Conservation (phyloP, 305 asterid species). For the Fraxinus baroniana region DNA sequence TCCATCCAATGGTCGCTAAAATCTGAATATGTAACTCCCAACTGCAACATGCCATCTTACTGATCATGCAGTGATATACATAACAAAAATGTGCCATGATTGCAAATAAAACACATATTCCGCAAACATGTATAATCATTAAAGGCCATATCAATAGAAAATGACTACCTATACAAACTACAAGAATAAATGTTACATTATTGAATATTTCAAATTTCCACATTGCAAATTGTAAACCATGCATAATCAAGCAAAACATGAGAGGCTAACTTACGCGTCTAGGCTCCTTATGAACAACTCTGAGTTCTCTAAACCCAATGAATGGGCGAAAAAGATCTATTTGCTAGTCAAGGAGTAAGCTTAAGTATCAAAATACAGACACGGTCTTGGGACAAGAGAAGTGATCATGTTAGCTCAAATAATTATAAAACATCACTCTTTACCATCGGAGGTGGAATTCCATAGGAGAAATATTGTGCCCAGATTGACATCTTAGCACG, state of each 20-base stretch:
- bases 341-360: constrained; percentile 40
- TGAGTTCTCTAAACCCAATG: constrained; percentile 66
- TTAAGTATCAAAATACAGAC: constrained; percentile 5
- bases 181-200: neutral
- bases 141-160: neutral
- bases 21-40: neutral
- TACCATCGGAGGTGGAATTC: neutral
- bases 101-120: neutral
- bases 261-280: constrained; percentile 50
- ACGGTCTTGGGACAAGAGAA: neutral
- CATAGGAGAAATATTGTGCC: neutral
- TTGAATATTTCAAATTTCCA: neutral
- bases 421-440: neutral
- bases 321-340: constrained; percentile 78
- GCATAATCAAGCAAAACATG: neutral
- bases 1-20: neutral
- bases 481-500: neutral
- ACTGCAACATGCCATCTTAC: neutral
- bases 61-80: neutral
- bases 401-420: neutral
- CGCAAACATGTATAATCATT: neutral
- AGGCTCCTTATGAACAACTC: constrained; percentile 72
- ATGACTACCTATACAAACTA: neutral
- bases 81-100: neutral
- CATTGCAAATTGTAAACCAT: neutral